A percentile compares a stretch with the other conserved stretches of the same genome.
These are phyloP conservation scores for Hortaea werneckii DNA, from an alignment of 2,329 filamentous ascomycete genomes.

Conservation along the genomic window DNA sequence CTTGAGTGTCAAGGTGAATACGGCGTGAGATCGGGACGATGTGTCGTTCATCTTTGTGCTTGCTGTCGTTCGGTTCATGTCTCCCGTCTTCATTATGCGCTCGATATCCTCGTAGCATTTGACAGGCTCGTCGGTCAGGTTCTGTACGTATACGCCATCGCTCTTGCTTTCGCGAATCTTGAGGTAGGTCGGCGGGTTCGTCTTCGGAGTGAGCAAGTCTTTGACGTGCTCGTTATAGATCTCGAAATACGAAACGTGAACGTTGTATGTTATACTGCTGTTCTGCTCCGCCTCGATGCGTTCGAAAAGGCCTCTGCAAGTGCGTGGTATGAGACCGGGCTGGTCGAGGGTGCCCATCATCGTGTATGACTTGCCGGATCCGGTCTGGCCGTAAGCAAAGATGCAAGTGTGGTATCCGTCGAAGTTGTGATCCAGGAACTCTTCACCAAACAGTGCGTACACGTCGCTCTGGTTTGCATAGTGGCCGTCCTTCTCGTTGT, in stretches of 20 bases:
- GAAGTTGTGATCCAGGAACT: conserved; percentile 98
- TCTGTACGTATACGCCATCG: conserved; percentile 94
- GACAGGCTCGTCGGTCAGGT: conserved; percentile 86
- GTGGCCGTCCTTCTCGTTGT: conserved; percentile 65
- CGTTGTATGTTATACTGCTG: conserved; percentile 90
- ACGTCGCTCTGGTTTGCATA: conserved; percentile 90
- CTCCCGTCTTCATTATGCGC: conserved; percentile 81
- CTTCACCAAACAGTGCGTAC: conserved; percentile 87
- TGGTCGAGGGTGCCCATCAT: conserved; percentile 87
- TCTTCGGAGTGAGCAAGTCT: conserved; percentile 74
- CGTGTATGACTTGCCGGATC: conserved; percentile 95
- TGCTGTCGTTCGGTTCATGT: conserved; percentile 76
- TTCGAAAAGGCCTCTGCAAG: conserved; percentile 91
- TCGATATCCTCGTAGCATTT: conserved; percentile 79
- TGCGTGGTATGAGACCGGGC: conserved; percentile 85
- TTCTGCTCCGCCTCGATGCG: conserved; percentile 77
- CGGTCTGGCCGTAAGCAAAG: conserved; percentile 96
- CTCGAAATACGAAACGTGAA: conserved; percentile 96
- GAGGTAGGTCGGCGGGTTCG: conserved; percentile 76
- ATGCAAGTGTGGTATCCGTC: conserved; percentile 99
- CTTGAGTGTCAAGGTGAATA: conserved; percentile 96
- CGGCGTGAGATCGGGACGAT: conserved; percentile 87
- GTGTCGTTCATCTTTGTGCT: conserved; percentile 99
- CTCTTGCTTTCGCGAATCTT: conserved; percentile 94
- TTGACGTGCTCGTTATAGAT: conserved; percentile 99